Evolutionary conservation across 1,139 yeast genomes (phyloP), one percentile per base, ranked within the genome.

Genomic region (Geotrichum phurueaensis): DNA sequence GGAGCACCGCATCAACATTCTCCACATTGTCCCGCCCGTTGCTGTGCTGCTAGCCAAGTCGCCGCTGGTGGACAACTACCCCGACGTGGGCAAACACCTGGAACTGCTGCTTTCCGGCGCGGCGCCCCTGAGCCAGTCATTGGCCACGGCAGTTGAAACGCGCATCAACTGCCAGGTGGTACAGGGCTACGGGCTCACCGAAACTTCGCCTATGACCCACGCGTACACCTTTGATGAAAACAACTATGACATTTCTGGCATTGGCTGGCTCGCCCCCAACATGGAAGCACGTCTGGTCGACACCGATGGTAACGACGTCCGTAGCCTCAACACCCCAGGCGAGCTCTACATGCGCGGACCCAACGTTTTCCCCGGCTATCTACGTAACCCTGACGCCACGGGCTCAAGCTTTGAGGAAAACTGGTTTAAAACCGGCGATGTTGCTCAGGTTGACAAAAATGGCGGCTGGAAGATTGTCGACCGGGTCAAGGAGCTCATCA

Each of bases 361-460:
- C 3, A 89, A 86, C 69, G 77, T 85, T 50, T 85, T 87, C 75
- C 70, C 70, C 43, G 83, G 83, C 9, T 88, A 88, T 71, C 83
- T 75, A 71, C 80, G 85, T 65, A 83, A 85, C 67, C 78, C 77
- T 5, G 73, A 76, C 47, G 87, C 83, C 43, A 83, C 86, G 0
- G 70, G 67, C 15, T 68, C 85, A 50, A 84, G 83, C 63, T 70
- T 76, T 23, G 89, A 89, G 5, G 88, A 89, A 7, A 86, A 86
- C 7, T 88, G 92, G 91, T 84, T 86, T 73, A 77, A 79, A 51
- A 87, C 96, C 9, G 96, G 96, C 54, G 96, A 88, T 73, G 82
- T 87, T 63, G 92, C 87, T 2, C 75, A 75, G 52, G 74, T 87
- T 56, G 81, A 79, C 54, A 69, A 70, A 10, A 77, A 78, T 51